A percentile compares a stretch with the other conserved stretches of the same genome.
These are phyloP conservation scores for Cochlearia excelsa DNA, from an alignment of 345 rosid genomes.

Conservation along the genomic window DNA sequence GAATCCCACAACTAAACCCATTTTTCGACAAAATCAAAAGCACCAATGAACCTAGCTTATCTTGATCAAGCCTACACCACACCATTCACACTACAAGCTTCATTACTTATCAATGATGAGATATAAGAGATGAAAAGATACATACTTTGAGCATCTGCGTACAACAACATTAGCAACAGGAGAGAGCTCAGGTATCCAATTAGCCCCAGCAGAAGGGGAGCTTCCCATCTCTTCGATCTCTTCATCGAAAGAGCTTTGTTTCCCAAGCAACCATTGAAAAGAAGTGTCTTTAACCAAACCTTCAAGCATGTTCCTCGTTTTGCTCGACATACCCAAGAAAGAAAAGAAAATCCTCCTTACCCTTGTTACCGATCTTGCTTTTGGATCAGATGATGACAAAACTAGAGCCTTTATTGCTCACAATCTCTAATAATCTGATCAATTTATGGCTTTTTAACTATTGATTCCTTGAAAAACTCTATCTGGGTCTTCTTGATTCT, in stretches of 20 bases:
- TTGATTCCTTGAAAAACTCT: neutral
- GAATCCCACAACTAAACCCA: neutral
- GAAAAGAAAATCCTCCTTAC: constrained; percentile 1
- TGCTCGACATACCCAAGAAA: constrained; percentile 46
- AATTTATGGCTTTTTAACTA: constrained; percentile 3
- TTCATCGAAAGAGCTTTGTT: constrained; percentile 56
- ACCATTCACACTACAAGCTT: neutral
- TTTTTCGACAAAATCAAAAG: neutral
- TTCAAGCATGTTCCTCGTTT: constrained; percentile 68
- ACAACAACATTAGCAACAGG: constrained; percentile 77
- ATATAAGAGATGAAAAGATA: neutral
- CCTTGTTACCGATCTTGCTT: neutral
- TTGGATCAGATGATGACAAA: constrained; percentile 9
- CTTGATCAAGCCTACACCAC: constrained; percentile 9
- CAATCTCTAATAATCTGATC: constrained; percentile 20
- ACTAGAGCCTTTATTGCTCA: constrained; percentile 2
- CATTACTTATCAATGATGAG: neutral
- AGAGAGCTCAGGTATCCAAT: constrained; percentile 90
- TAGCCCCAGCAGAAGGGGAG: constrained; percentile 62
- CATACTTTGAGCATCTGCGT: constrained; percentile 93
- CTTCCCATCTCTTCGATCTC: constrained; percentile 83
- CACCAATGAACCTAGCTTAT: constrained; percentile 5
- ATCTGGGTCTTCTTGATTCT: neutral
- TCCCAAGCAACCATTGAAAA: constrained; percentile 81
- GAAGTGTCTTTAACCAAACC: constrained; percentile 77